phyloP scores from a whole-genome alignment of 192 early-diverging fungal genomes.

The Coemansia sp. region DNA sequence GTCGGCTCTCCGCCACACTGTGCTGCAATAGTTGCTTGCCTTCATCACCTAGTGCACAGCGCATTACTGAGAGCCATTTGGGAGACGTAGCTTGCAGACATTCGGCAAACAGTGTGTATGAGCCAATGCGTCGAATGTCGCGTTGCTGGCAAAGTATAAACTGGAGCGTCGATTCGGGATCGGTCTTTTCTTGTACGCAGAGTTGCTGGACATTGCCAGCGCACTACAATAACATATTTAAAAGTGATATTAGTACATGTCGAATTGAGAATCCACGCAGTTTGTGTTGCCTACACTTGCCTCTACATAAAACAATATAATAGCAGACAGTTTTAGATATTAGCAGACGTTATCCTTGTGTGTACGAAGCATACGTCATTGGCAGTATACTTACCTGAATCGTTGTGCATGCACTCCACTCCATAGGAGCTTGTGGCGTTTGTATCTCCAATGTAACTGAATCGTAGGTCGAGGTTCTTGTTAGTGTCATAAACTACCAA shows the following conservation, averaged over 20 bases:
- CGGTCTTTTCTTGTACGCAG: conserved; percentile 46
- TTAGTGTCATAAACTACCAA: conserved; percentile 46
- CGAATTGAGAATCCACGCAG: neutral
- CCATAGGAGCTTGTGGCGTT: conserved; percentile 28
- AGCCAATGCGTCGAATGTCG: conserved; percentile 28
- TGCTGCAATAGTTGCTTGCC: conserved; percentile 30
- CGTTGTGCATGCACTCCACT: conserved; percentile 35
- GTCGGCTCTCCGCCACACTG: conserved; percentile 13
- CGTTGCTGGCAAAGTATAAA: conserved; percentile 40
- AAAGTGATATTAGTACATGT: neutral
- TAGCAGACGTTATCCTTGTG: neutral
- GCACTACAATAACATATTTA: conserved; percentile 19
- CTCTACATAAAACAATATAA: neutral
- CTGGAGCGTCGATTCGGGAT: conserved; percentile 29
- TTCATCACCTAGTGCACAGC: conserved; percentile 31
- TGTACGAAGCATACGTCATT: neutral
- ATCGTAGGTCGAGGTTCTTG: conserved; percentile 22
- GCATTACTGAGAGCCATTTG: conserved; percentile 14
- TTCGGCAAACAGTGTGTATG: conserved; percentile 28
- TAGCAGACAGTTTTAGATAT: neutral
- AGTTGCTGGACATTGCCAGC: conserved; percentile 51
- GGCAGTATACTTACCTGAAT: conserved; percentile 28
- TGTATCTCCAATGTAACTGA: conserved; percentile 43
- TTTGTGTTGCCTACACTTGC: neutral
- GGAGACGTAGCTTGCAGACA: conserved; percentile 21